Evolutionary conservation across 768 basidiomycete genomes (phyloP).

Genomic region (Polyporus arcularius): DNA sequence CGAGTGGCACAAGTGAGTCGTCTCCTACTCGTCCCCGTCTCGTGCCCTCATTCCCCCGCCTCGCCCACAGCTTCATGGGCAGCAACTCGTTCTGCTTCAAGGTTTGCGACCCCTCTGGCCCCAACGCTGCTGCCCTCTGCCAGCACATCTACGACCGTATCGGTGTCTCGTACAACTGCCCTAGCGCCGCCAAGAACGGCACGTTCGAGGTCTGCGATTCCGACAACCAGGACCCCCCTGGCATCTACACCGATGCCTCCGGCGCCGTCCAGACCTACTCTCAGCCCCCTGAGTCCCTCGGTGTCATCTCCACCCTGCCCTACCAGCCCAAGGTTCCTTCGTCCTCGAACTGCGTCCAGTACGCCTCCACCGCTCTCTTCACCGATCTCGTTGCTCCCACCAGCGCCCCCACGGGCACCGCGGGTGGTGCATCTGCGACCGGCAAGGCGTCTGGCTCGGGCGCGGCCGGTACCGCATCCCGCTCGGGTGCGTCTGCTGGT

Average conservation of each 20-base stretch:
- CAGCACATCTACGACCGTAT: conserved; percentile 76
- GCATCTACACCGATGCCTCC: conserved; percentile 41
- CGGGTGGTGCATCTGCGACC: conserved; percentile 16
- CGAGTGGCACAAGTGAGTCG: conserved; percentile 67
- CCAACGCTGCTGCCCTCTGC: conserved; percentile 57
- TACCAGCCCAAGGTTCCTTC: conserved; percentile 42
- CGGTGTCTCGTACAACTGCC: conserved; percentile 74
- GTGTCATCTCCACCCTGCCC: conserved; percentile 45
- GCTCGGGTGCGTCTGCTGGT: neutral
- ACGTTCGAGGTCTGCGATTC: conserved; percentile 67
- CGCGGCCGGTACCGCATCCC: neutral
- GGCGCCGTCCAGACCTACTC: conserved; percentile 46
- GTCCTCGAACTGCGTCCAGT: conserved; percentile 46
- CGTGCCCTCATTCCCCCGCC: neutral
- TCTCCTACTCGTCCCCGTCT: no score
- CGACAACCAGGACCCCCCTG: conserved; percentile 64
- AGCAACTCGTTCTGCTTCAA: conserved; percentile 67
- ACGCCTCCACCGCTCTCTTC: conserved; percentile 39
- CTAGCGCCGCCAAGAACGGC: conserved; percentile 57
- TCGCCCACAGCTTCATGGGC: conserved; percentile 70
- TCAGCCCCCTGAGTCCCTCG: conserved; percentile 50
- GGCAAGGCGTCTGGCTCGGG: conserved; percentile 12
- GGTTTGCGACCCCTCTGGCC: conserved; percentile 59
- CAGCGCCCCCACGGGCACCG: conserved; percentile 11
- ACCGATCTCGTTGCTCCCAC: conserved; percentile 19